phyloP scores from a whole-genome alignment of 441 rosid genomes.

The Manihot esculenta region DNA sequence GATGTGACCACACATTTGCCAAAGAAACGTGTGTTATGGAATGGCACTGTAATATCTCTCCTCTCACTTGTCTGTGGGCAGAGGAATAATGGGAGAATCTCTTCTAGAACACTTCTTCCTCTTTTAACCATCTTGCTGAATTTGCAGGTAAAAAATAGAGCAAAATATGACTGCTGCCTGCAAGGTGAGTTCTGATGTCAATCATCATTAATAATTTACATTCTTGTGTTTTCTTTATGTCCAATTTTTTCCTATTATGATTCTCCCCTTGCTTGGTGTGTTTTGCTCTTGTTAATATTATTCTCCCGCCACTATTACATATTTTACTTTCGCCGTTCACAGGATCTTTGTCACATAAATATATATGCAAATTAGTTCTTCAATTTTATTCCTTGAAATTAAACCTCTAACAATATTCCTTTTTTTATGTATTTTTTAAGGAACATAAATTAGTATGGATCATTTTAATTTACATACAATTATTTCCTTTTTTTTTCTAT shows the following conservation, averaged over 20 bases:
- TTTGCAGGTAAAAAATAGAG: conserved; percentile 17
- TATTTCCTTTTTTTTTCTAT: too few relatives aligned
- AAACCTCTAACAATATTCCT: too few relatives aligned
- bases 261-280: conserved; percentile 24
- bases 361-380: not conserved
- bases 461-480: too few relatives aligned
- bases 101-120: conserved; percentile 37
- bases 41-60: too few relatives aligned
- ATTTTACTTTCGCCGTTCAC: conserved; percentile 6
- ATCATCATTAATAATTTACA: conserved; percentile 29
- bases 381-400: not conserved
- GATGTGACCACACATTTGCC: conserved; percentile 42
- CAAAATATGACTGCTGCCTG: conserved; percentile 27
- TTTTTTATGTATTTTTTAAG: too few relatives aligned
- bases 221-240: not conserved
- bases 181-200: conserved; percentile 33
- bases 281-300: conserved; percentile 24
- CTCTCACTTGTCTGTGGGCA: not conserved
- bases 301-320: conserved; percentile 35
- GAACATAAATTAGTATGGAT: too few relatives aligned
- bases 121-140: conserved; percentile 24
- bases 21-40: conserved; percentile 2
- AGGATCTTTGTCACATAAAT: not conserved
- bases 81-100: conserved; percentile 53
- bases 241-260: conserved; percentile 14